Percentiles rank a stretch among this genome's conserved stretches.
Conservation (phyloP, 306 rosid genomes). For the Prinsepia uniflora region DNA sequence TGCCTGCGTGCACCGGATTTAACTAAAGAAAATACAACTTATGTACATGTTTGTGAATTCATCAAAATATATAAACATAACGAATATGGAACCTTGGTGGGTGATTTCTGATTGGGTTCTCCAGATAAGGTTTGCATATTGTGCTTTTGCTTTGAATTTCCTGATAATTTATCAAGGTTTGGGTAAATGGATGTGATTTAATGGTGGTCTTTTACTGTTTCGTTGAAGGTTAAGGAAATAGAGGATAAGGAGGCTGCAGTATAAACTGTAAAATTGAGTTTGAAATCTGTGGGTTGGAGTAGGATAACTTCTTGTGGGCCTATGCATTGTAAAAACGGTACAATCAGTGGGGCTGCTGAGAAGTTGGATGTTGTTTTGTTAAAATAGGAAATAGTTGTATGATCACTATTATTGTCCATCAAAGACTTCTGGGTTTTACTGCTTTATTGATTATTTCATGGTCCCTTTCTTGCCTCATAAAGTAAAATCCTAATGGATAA, state of each 20-base stretch:
- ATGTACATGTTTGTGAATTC: not conserved
- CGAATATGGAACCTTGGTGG: not conserved
- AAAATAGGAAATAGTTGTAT: slow-evolving; percentile 35
- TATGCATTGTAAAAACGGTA: slow-evolving; percentile 45
- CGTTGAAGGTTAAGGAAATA: not conserved
- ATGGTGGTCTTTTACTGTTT: slow-evolving; percentile 24
- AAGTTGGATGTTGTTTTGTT: slow-evolving; percentile 37
- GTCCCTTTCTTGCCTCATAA: slow-evolving; percentile 56
- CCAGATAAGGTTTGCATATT: not conserved
- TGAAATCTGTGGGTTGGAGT: slow-evolving; percentile 20
- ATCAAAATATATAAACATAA: not conserved
- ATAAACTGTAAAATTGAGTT: slow-evolving; percentile 26
- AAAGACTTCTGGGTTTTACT: slow-evolving; percentile 38
- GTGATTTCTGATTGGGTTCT: not conserved
- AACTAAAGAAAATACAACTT: not conserved
- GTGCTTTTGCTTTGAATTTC: not conserved
- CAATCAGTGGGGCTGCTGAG: slow-evolving; percentile 24
- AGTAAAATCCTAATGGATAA: slow-evolving; percentile 44
- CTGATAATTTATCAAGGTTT: not conserved
- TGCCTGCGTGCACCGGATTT: not conserved
- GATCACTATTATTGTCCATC: slow-evolving; percentile 38
- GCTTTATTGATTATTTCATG: slow-evolving; percentile 40
- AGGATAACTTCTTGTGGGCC: slow-evolving; percentile 44
- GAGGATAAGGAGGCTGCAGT: slow-evolving; percentile 8
- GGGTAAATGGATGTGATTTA: not conserved